Percentiles rank a stretch among this genome's conserved stretches.
Evolutionary conservation across 2,329 filamentous ascomycete species (phyloP).

Genomic region (Endoconidiophora laricicola): DNA sequence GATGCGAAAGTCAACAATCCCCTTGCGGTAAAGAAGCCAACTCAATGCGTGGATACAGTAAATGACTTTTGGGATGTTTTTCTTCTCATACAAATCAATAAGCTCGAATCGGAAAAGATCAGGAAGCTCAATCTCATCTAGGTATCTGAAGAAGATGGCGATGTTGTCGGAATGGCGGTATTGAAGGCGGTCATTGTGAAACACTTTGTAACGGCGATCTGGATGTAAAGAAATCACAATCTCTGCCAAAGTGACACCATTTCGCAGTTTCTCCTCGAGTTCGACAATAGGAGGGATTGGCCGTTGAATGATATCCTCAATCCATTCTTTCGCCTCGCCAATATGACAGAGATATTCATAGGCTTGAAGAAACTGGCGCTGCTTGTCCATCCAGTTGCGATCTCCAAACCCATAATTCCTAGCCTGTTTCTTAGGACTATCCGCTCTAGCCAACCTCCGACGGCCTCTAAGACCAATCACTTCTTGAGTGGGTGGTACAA

Average conservation of each 20-base stretch:
- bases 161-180: constrained; percentile 97
- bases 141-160: constrained; percentile 83
- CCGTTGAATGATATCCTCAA: constrained; percentile 74
- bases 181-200: constrained; percentile 69
- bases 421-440: constrained; percentile 28
- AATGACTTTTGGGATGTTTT: constrained; percentile 98
- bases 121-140: constrained; percentile 80
- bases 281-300: constrained; percentile 84
- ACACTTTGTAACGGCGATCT: constrained; percentile 61
- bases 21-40: constrained; percentile 91
- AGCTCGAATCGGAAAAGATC: constrained; percentile 95
- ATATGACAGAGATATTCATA: constrained; percentile 99
- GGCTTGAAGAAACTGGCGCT: constrained; percentile 86
- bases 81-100: constrained; percentile 97
- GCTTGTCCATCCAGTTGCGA: constrained; percentile 97
- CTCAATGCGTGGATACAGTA: constrained; percentile 96
- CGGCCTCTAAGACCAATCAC: constrained; percentile 78
- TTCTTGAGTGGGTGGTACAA: constrained; percentile 57
- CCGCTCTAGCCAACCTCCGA: constrained; percentile 59
- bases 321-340: constrained; percentile 98
- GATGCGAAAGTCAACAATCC: constrained; percentile 88
- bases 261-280: constrained; percentile 76
- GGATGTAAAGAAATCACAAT: constrained; percentile 81
- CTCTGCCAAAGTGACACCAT: constrained; percentile 89
- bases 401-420: constrained; percentile 54